phyloP scores from a whole-genome alignment of 352 stramenopile genomes.

The Phytopythium kandeliae region DNA sequence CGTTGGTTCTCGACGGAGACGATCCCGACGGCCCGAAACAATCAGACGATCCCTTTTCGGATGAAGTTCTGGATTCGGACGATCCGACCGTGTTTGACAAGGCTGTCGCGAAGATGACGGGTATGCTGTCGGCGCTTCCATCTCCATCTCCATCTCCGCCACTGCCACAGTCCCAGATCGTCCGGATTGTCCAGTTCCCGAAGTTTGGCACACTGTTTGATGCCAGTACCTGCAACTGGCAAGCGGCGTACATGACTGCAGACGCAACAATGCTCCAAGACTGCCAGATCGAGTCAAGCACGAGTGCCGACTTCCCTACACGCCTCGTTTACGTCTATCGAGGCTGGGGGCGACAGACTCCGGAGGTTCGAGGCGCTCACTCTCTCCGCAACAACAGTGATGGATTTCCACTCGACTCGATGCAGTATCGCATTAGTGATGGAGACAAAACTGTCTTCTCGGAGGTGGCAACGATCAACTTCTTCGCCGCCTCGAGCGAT shows the following conservation, averaged over 20 bases:
- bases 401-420: conserved; percentile 22
- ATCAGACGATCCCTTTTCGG: neutral
- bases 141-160: neutral
- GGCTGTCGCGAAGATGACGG: neutral
- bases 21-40: conserved; percentile 26
- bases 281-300: conserved; percentile 20
- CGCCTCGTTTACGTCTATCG: conserved; percentile 44
- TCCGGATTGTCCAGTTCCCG: conserved; percentile 42
- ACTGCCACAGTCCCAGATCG: conserved; percentile 11
- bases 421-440: conserved; percentile 50
- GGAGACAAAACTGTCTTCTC: conserved; percentile 23
- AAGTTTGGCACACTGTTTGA: conserved; percentile 55
- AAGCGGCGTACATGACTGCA: conserved; percentile 1
- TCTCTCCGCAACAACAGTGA: conserved; percentile 5
- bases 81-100: neutral
- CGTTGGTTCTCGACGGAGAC: conserved; percentile 29
- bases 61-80: neutral
- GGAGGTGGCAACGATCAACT: conserved; percentile 19
- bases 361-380: neutral
- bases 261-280: conserved; percentile 14
- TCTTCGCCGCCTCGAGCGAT: conserved; percentile 12
- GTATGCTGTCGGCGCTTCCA: neutral
- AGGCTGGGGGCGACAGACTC: conserved; percentile 15
- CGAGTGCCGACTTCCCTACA: conserved; percentile 33
- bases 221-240: conserved; percentile 2